These are phyloP conservation scores for Wickerhamomyces xylosicus DNA, from an alignment of 805 yeast genomes.

Conservation along the genomic window DNA sequence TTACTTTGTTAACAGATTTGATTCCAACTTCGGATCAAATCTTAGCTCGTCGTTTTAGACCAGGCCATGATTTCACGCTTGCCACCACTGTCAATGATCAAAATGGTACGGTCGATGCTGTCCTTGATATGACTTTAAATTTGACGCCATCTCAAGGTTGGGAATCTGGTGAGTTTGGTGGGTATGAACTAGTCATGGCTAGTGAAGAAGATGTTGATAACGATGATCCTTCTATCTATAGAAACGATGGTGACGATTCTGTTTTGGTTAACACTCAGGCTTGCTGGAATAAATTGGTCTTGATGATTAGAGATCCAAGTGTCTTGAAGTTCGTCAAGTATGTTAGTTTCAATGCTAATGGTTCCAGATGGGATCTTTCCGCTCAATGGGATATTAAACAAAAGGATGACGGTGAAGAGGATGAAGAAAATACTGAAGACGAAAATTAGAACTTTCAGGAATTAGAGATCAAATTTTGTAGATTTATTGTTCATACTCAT, in stretches of 20 bases:
- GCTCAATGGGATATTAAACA: constrained; percentile 69
- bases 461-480: too few relatives aligned
- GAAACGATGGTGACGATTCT: constrained; percentile 46
- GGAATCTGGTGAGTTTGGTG: constrained; percentile 88
- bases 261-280: constrained; percentile 77
- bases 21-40: constrained; percentile 56
- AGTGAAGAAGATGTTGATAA: constrained; percentile 33
- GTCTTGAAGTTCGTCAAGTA: constrained; percentile 91
- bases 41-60: constrained; percentile 80
- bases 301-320: constrained; percentile 74
- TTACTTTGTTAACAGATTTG: constrained; percentile 50
- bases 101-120: constrained; percentile 20
- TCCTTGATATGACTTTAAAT: constrained; percentile 72
- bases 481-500: too few relatives aligned
- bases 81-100: constrained; percentile 47
- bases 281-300: constrained; percentile 66
- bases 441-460: neutral
- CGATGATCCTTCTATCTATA: constrained; percentile 83
- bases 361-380: constrained; percentile 86
- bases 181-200: constrained; percentile 86
- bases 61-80: constrained; percentile 86
- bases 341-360: constrained; percentile 78
- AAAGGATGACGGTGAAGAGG: constrained; percentile 32
- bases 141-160: constrained; percentile 78
- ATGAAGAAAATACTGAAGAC: constrained; percentile 19